Percentiles rank a stretch among this genome's conserved stretches.
Conservation (phyloP, 305 asterid genomes). For the Fraxinus velutina region DNA sequence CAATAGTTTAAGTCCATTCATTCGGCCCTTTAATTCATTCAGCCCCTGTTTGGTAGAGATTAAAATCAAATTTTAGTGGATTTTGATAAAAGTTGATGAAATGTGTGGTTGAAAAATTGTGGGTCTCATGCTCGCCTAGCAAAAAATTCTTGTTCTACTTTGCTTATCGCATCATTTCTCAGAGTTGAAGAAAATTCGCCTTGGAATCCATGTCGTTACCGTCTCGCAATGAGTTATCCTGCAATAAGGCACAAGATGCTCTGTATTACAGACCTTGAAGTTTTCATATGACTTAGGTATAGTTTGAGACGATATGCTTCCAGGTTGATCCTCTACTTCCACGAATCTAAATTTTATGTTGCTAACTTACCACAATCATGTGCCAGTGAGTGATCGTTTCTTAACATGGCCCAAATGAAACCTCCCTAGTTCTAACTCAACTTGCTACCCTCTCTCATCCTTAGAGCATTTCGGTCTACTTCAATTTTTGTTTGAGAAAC, state of each 20-base stretch:
- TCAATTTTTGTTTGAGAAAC: neutral
- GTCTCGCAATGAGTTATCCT: neutral
- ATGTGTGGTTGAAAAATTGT: too few relatives aligned
- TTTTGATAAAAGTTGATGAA: too few relatives aligned
- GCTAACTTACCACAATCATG: neutral
- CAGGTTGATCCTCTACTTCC: neutral
- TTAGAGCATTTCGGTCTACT: neutral
- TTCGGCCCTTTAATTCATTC: too few relatives aligned
- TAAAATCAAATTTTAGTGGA: too few relatives aligned
- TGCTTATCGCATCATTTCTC: neutral
- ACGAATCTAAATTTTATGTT: neutral
- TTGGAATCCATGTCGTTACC: neutral
- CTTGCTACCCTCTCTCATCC: neutral
- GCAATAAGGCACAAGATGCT: neutral
- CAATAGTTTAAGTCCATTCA: too few relatives aligned
- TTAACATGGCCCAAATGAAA: neutral
- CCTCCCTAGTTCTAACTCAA: neutral
- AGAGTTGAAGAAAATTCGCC: neutral
- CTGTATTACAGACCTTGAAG: neutral
- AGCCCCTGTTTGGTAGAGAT: too few relatives aligned
- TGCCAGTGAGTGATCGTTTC: neutral
- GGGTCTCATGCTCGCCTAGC: neutral
- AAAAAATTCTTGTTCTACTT: neutral
- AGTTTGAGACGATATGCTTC: neutral
- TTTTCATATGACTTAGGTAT: neutral